phyloP scores from a whole-genome alignment of 331 rosid genomes.

The Ulmus americana region DNA sequence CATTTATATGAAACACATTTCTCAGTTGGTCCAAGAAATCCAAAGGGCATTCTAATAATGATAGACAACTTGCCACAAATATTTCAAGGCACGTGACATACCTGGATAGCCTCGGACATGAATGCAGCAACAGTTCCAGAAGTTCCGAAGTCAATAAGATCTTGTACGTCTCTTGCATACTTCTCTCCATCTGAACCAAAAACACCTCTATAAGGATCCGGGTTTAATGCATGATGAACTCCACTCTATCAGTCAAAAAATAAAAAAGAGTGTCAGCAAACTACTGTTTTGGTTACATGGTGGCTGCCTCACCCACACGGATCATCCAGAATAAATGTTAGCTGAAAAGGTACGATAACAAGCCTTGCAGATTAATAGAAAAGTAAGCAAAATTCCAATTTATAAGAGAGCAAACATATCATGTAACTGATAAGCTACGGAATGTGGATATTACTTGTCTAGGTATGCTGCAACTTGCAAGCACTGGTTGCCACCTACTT shows the following conservation, averaged over 20 bases:
- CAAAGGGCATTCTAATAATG: background rate
- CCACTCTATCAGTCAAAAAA: conserved; percentile 54
- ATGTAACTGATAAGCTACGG: background rate
- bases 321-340: too few species aligned
- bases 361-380: background rate
- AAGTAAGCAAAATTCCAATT: background rate
- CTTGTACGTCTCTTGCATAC: conserved; percentile 81
- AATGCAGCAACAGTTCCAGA: conserved; percentile 82
- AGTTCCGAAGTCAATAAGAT: conserved; percentile 80
- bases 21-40: background rate
- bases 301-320: too few species aligned
- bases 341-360: background rate
- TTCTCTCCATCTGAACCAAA: conserved; percentile 90
- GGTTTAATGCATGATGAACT: conserved; percentile 85
- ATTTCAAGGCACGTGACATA: background rate
- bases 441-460: background rate
- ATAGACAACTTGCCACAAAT: too few species aligned
- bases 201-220: conserved; percentile 90
- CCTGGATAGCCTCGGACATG: conserved; percentile 86
- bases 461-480: background rate
- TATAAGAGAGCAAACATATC: background rate
- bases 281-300: background rate
- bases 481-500: background rate
- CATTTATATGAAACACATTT: conserved; percentile 1
- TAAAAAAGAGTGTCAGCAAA: background rate